Base-by-base conservation (phyloP, 2,329 filamentous ascomycete genomes). In the Paramyrothecium sp. region DNA sequence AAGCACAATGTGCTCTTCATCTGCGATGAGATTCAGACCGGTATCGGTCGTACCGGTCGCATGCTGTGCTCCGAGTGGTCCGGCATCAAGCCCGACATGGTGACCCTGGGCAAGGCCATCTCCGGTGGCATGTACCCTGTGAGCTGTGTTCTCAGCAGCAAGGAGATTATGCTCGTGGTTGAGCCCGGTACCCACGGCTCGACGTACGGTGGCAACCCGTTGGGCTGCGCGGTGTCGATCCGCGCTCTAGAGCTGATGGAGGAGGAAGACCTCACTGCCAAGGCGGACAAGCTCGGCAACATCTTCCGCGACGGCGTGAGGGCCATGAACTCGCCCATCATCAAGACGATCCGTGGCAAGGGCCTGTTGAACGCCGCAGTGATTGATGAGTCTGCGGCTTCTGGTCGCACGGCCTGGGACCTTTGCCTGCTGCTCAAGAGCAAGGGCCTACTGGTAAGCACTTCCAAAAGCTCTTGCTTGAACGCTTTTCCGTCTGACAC, bases 111-210 rank as follows among this genome's bases (percentile, higher is more conserved):
- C 70, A 99, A 99, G 81, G 95, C 95, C 65, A 97, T 99, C 72
- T 97, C 92, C 34, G 95, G 95, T 62, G 95, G 95, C 74, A 95
- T 98, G 89, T 99, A 99, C 78, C 95, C 95, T n/a, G 95, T 99
- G 57, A 97, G 92, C 60, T 92, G 89, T 67, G 93, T 99, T 52
- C 82, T 99, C 54, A 89, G 90, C 60, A 88, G 88, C 67, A 92
- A 89, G 77, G 93, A 97, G 57, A 82, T 98, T 62, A 97, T 99
- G 93, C 84, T 97, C 64, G 95, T 94, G 11, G 83, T 99, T 62
- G 95, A 99, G 81, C 91, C 95, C 23, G 95, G 95, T 59, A 98
- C 95, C 23, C 95, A 99, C 76, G 95, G 95, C 52, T 97, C 92
- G 47, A 99, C 95, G n/a, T 99, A 98, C 70, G 95, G 95, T 60